Evolutionary conservation across 768 basidiomycete species (phyloP).

Genomic region (Lentinula sp.): DNA sequence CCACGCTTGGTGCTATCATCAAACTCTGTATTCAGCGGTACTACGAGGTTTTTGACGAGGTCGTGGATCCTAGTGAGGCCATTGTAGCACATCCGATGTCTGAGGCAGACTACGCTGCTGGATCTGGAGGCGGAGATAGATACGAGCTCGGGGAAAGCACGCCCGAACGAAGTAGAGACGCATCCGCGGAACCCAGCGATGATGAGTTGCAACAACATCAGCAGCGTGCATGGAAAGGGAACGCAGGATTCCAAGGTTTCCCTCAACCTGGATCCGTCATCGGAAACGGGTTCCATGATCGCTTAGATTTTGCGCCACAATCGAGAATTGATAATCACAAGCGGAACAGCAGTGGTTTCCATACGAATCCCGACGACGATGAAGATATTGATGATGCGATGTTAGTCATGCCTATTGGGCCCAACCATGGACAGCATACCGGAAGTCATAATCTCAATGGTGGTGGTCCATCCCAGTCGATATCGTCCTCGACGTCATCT

Average conservation of each 20-base stretch:
- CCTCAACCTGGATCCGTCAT: background rate
- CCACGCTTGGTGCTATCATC: slow-evolving; percentile 66
- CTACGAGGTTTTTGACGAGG: slow-evolving; percentile 82
- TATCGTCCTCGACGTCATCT: background rate
- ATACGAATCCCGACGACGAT: slow-evolving; percentile 43
- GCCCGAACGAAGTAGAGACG: background rate
- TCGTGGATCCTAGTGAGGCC: slow-evolving; percentile 66
- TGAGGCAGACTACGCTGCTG: background rate
- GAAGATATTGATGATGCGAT: slow-evolving; percentile 74
- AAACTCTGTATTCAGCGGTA: slow-evolving; percentile 78
- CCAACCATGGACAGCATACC: slow-evolving; percentile 14
- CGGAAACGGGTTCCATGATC: background rate
- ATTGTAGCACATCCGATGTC: slow-evolving; percentile 12
- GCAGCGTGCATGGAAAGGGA: background rate
- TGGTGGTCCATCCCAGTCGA: slow-evolving; percentile 6
- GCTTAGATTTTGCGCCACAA: background rate
- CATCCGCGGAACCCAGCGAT: background rate
- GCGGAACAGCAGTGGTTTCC: slow-evolving; percentile 14
- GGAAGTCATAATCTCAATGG: background rate
- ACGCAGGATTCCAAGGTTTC: background rate
- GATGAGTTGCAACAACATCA: background rate
- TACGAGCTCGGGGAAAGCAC: background rate
- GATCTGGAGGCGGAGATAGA: background rate
- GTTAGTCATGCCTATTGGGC: slow-evolving; percentile 68
- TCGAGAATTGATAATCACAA: background rate